Percentiles rank a stretch among this genome's conserved stretches.
Conservation (phyloP, 257 asterid species). For the Eustoma russellianum region DNA sequence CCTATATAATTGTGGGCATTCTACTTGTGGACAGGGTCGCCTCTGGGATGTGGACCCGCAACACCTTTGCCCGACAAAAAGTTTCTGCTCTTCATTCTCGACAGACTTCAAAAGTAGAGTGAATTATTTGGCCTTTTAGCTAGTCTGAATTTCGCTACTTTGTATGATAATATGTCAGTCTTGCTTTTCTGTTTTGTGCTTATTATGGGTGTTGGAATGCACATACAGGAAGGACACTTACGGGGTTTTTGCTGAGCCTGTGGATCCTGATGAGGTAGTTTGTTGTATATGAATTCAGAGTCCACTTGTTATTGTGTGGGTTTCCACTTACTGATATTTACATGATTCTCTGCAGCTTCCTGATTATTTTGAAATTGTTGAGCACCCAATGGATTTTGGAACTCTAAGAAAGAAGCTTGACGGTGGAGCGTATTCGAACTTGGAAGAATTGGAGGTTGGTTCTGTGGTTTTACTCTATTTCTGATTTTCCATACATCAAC, state of each 20-base stretch:
- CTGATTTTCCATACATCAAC: too few species aligned
- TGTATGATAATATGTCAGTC: slow-evolving; percentile 17
- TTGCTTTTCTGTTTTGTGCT: slow-evolving; percentile 13
- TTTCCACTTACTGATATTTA: slow-evolving; percentile 14
- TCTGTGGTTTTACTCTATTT: not conserved
- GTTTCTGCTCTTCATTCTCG: slow-evolving; percentile 86
- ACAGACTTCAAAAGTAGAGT: slow-evolving; percentile 97
- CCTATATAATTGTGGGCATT: slow-evolving; percentile 31
- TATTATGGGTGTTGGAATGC: slow-evolving; percentile 4
- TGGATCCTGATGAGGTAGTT: slow-evolving; percentile 74
- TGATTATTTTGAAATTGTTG: slow-evolving; percentile 80
- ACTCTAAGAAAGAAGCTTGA: slow-evolving; percentile 79
- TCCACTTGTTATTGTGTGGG: slow-evolving; percentile 6
- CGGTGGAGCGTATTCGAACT: slow-evolving; percentile 34
- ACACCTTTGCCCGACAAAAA: slow-evolving; percentile 97
- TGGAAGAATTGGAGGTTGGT: slow-evolving; percentile 90
- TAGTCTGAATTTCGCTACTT: slow-evolving; percentile 13
- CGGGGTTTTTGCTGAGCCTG: slow-evolving; percentile 93
- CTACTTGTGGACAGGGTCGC: slow-evolving; percentile 74
- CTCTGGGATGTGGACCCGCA: slow-evolving; percentile 83
- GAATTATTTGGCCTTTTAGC: slow-evolving; percentile 20
- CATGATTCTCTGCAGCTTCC: slow-evolving; percentile 63
- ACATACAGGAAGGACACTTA: slow-evolving; percentile 84
- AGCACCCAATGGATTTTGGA: slow-evolving; percentile 95
- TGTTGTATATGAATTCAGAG: slow-evolving; percentile 10